Evolutionary conservation across 2,329 filamentous ascomycete genomes (phyloP).

Genomic region (Botrytis squamosa): DNA sequence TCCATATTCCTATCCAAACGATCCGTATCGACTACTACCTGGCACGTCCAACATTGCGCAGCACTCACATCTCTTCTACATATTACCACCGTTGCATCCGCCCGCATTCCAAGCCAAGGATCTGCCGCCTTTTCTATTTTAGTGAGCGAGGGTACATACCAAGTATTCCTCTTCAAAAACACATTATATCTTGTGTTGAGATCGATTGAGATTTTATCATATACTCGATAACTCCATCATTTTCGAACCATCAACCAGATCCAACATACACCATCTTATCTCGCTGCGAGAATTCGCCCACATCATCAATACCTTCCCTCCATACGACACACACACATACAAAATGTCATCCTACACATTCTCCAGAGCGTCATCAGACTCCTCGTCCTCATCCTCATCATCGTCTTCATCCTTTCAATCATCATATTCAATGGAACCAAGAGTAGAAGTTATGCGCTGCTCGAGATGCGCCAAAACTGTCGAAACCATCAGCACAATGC

Average conservation of each 20-base stretch:
- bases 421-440: conserved; percentile 25
- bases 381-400: conserved; percentile 26
- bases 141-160: conserved; percentile 6
- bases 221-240: background rate
- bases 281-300: background rate
- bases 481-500: conserved; percentile 52
- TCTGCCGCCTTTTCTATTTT: conserved; percentile 18
- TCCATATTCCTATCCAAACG: background rate
- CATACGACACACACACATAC: background rate
- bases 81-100: background rate
- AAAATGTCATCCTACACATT: conserved; percentile 5
- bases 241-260: background rate
- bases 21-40: background rate
- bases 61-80: background rate
- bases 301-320: conserved; percentile 2
- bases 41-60: background rate
- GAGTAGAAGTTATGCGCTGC: conserved; percentile 60
- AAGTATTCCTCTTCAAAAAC: background rate
- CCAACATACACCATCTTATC: background rate
- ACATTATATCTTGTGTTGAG: background rate
- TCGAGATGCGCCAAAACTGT: conserved; percentile 60
- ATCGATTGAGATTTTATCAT: background rate
- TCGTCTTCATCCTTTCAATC: conserved; percentile 29
- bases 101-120: conserved; percentile 14
- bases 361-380: conserved; percentile 28